Percentiles rank a stretch among this genome's conserved stretches.
Conservation (phyloP, 2,329 filamentous ascomycete genomes). For the Cytospora leucostoma region DNA sequence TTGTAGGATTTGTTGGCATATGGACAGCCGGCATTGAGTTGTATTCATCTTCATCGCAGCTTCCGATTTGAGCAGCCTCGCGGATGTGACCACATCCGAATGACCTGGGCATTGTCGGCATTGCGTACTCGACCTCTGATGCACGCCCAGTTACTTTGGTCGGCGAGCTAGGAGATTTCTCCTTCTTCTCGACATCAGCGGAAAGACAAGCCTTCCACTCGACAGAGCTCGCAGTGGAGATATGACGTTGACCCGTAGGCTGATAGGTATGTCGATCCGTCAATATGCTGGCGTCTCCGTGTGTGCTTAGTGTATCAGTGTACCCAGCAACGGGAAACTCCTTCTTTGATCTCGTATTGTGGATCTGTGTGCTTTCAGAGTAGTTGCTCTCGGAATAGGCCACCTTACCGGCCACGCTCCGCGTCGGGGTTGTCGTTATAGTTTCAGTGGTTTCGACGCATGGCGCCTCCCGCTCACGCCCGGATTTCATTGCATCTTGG, state of each 20-base stretch:
- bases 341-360: constrained; percentile 13
- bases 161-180: constrained; percentile 29
- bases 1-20: constrained; percentile 28
- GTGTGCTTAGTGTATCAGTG: neutral
- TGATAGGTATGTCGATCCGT: constrained; percentile 36
- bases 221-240: constrained; percentile 48
- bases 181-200: constrained; percentile 41
- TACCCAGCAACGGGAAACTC: constrained; percentile 7
- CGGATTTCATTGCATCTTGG: constrained; percentile 47
- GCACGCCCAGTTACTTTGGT: constrained; percentile 33
- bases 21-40: constrained; percentile 25
- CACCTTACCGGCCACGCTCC: constrained; percentile 40
- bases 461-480: constrained; percentile 29
- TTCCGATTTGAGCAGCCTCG: constrained; percentile 41
- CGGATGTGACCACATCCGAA: constrained; percentile 37
- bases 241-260: constrained; percentile 38
- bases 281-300: constrained; percentile 33
- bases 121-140: constrained; percentile 32
- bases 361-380: constrained; percentile 40
- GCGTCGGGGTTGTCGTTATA: constrained; percentile 3
- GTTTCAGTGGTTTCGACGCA: constrained; percentile 10
- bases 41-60: constrained; percentile 34
- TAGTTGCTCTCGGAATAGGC: constrained; percentile 53
- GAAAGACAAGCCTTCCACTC: constrained; percentile 47
- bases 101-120: constrained; percentile 32